phyloP scores from a whole-genome alignment of 2,329 filamentous ascomycete species.

The Pseudogymnoascus sp. region DNA sequence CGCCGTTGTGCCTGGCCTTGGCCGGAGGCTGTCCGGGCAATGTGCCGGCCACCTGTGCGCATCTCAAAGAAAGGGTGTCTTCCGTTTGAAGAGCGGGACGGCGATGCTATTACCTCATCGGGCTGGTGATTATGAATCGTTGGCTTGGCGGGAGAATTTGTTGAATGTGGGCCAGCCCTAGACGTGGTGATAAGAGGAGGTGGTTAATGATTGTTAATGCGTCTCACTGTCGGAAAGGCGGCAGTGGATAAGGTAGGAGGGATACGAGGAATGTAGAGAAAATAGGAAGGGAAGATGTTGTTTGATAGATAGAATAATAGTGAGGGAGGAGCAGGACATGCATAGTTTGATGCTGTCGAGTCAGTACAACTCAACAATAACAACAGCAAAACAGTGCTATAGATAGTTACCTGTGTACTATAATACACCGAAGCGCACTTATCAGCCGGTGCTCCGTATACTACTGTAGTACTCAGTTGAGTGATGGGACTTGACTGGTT shows the following conservation, averaged over 20 bases:
- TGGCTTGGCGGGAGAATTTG: not conserved
- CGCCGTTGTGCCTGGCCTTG: not conserved
- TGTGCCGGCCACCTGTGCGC: not conserved
- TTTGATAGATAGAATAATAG: not conserved
- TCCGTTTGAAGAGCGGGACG: not conserved
- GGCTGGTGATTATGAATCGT: not conserved
- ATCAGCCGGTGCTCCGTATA: not conserved
- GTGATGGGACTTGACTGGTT: not conserved
- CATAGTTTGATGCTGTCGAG: not conserved
- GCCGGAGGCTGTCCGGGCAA: not conserved
- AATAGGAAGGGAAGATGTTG: not conserved
- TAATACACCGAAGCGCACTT: not conserved
- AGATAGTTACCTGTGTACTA: not conserved
- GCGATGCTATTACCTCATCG: constrained; percentile 1
- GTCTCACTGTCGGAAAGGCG: not conserved
- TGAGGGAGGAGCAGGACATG: not conserved
- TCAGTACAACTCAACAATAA: not conserved
- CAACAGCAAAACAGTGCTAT: not conserved
- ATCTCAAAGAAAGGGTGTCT: not conserved
- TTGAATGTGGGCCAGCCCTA: not conserved
- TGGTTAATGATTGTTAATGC: not conserved
- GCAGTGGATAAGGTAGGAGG: not conserved
- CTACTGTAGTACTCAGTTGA: not conserved
- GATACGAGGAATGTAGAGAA: not conserved
- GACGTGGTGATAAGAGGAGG: not conserved